Conservation (phyloP, 1,284 basidiomycete genomes). For the Marasmius fiardii region DNA sequence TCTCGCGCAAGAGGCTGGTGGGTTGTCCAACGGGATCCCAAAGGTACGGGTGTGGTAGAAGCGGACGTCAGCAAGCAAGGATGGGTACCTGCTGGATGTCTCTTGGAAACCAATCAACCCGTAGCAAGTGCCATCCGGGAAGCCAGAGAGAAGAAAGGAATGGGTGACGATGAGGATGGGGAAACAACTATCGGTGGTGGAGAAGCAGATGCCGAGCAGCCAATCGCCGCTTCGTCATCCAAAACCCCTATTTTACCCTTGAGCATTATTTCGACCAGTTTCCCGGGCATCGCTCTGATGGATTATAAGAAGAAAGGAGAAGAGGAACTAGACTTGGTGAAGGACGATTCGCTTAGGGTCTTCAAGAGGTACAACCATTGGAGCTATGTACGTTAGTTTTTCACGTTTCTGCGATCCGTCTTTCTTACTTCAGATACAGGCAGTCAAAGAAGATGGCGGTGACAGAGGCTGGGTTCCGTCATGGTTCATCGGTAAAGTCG, state of each 20-base stretch:
- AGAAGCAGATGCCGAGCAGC: constrained; percentile 31
- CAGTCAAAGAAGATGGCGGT: constrained; percentile 85
- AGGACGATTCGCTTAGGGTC: constrained; percentile 85
- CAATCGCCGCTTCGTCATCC: constrained; percentile 40
- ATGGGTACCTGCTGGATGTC: constrained; percentile 90
- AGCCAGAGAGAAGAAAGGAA: constrained; percentile 56
- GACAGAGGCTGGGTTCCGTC: constrained; percentile 92
- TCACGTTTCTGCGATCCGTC: constrained; percentile 8
- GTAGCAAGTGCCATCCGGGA: constrained; percentile 76
- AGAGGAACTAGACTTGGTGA: constrained; percentile 83
- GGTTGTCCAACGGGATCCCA: constrained; percentile 94
- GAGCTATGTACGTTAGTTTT: constrained; percentile 70
- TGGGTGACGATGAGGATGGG: constrained; percentile 42
- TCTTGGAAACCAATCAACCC: constrained; percentile 88
- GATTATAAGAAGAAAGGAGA: constrained; percentile 90
- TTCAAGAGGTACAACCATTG: constrained; percentile 98
- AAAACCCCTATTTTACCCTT: constrained; percentile 81
- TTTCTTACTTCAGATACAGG: constrained; percentile 38
- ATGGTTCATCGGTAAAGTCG: constrained; percentile 76
- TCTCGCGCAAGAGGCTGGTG: constrained; percentile 97
- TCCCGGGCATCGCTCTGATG: constrained; percentile 93
- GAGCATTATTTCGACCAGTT: constrained; percentile 90
- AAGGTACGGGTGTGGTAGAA: constrained; percentile 78
- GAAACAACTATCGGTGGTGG: constrained; percentile 40
- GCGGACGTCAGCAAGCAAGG: constrained; percentile 75